Base-by-base conservation (phyloP, 1,284 basidiomycete genomes). In the Trichosporon sp. region DNA sequence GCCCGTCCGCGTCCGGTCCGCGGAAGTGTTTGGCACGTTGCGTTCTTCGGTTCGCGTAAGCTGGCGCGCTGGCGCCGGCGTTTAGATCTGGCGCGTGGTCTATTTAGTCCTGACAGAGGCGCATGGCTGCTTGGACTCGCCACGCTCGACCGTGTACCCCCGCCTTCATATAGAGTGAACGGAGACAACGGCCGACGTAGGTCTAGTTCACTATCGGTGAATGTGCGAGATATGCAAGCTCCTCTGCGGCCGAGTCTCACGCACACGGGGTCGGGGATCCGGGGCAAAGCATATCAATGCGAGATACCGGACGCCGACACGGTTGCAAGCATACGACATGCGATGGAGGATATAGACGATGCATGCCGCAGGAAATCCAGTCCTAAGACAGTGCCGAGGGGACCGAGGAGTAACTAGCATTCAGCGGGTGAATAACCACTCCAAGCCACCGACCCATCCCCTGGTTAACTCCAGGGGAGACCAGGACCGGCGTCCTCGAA, bases 401-500 rank as follows among this genome's bases (percentile, higher is more conserved):
- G 51, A 19, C 51, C 51, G 51, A 54, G 51, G 51, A 54, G 51
- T 54, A 54, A 54, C 51, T 54, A 54, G 51, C 51, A 54, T 26
- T 54, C 7, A 54, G 26, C 21, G 59, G 59, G 59, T 37, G 59
- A 63, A 63, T 63, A 63, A 63, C 59, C 59, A 37, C 32, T 31
- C 59, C 59, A 63, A 63, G 59, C 59, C 59, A 63, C 59, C n/a
- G 59, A 63, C 59, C 31, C 32, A 63, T 63, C 59, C 59, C 59
- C 14, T n/a, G 32, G 16, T 61, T 63, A 7, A 31, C 8, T 3
- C 59, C 59, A 63, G 59, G 59, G 35, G 32, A 16, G 14, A 32
- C 32, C 16, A n/a, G 59, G 31, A 63, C 59, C 37, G 14, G 16
- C 51, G 51, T 54, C 19, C 51, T 54, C 51, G 21, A 54, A 11